Base-by-base conservation (phyloP, 148 eudicot species). In the Spergularia bocconei region DNA sequence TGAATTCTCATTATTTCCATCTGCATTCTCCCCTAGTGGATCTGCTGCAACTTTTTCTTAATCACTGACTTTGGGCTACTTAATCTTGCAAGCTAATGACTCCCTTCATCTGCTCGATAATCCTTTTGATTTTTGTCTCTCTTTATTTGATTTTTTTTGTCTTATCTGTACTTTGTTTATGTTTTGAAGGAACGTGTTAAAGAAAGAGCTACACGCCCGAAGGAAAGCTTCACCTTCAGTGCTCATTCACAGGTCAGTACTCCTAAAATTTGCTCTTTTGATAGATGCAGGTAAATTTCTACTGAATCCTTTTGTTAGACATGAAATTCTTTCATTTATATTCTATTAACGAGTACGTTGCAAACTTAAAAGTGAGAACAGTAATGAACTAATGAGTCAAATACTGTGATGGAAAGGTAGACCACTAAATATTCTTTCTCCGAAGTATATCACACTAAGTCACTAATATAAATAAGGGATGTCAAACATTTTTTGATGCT, bases 151-250 rank as follows among this genome's bases (percentile, higher is more conserved):
- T 15, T 11, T 56, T 44, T 71, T 60, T 38, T n/a, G 51, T 4
- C 63, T 25, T 56, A 60, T 53, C 60, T 63, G 17, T 51, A 29
- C 38, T 70, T 57, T 60, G 25, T 78, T 76, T 63, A 25, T 47
- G 62, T 70, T 78, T 63, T 85, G 70, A 84, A 94, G 98, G 96
- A 92, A 66, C 96, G 96, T 63, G 88, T 92, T 66, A 92, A 92
- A 79, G 90, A 86, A 75, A 88, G 93, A 77, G 83, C 87, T 64
- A 74, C 67, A 71, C 84, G 63, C 9, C 69, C 89, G 47, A 90
- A 83, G 79, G 93, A 88, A 53, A 80, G 74, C 13, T 87, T 88
- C 80, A 75, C 93, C 70, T 78, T 81, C 75, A 75, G 85, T 80
- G 79, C 84, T 56, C 85, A 76, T 71, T 85, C 98, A 79, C 91